These are phyloP conservation scores for Earliella scabrosa DNA, from an alignment of 1,284 basidiomycete genomes.

Conservation along the genomic window DNA sequence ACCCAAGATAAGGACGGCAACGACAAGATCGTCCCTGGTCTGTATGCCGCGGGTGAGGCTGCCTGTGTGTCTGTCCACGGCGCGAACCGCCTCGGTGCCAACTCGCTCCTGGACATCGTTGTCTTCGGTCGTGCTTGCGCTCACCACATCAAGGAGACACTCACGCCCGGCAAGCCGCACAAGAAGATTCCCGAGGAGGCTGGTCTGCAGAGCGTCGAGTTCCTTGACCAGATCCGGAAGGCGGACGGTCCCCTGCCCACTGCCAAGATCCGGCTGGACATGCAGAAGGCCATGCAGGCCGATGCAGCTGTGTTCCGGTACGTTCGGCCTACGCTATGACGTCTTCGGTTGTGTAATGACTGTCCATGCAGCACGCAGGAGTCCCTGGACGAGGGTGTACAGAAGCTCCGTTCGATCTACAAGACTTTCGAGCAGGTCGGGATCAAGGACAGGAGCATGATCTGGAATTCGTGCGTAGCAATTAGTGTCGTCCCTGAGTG, in stretches of 20 bases:
- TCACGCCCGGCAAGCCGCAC: conserved; percentile 91
- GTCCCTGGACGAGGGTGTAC: conserved; percentile 90
- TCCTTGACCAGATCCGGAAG: conserved; percentile 90
- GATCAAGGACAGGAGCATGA: conserved; percentile 98
- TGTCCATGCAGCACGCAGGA: conserved; percentile 73
- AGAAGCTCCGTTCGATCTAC: conserved; percentile 87
- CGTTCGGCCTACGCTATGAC: conserved; percentile 19
- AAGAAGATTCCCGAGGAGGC: conserved; percentile 88
- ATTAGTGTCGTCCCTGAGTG: neutral
- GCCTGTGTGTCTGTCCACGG: conserved; percentile 99
- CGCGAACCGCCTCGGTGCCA: conserved; percentile 99
- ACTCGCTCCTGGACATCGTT: conserved; percentile 98
- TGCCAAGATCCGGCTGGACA: conserved; percentile 89
- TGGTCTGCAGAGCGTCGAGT: conserved; percentile 86
- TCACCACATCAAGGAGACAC: conserved; percentile 94
- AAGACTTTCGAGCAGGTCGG: conserved; percentile 89
- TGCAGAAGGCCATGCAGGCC: conserved; percentile 99
- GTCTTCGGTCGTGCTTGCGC: conserved; percentile 99
- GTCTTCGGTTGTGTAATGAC: neutral
- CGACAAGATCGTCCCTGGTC: conserved; percentile 94
- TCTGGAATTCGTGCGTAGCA: conserved; percentile 90
- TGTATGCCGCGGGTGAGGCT: conserved; percentile 99
- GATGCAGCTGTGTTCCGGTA: conserved; percentile 91
- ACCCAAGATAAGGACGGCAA: conserved; percentile 87
- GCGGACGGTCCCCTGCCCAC: conserved; percentile 86